These are phyloP conservation scores for Trichoderma polysporum DNA, from an alignment of 2,329 filamentous ascomycete genomes.

Conservation along the genomic window DNA sequence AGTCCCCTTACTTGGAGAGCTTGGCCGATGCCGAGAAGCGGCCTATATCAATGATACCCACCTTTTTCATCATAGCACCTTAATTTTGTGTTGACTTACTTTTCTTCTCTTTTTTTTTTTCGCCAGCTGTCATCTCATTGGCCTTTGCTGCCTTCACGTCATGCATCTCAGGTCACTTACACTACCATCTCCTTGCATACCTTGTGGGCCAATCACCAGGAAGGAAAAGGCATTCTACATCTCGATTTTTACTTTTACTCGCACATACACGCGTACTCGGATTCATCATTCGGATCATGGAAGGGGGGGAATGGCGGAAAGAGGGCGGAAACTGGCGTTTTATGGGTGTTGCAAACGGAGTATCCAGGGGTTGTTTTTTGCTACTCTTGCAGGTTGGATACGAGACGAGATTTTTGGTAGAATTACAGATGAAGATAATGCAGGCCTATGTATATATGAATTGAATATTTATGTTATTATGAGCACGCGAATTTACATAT, in stretches of 20 bases:
- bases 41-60: conserved; percentile 22
- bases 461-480: not conserved
- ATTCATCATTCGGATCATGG: not conserved
- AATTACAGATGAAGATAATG: not conserved
- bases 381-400: conserved; percentile 1
- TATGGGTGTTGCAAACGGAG: not conserved
- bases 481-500: no score
- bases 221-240: not conserved
- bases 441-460: not conserved
- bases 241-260: not conserved
- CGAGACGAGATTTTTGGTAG: not conserved
- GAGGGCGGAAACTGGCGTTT: not conserved
- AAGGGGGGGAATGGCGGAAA: not conserved
- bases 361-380: not conserved
- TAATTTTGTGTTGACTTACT: not conserved
- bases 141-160: not conserved
- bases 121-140: conserved; percentile 5
- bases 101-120: conserved; percentile 2
- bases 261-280: not conserved
- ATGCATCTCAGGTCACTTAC: not conserved
- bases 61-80: not conserved
- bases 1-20: not conserved
- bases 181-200: not conserved
- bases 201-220: not conserved
- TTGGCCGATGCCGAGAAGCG: not conserved